These are phyloP conservation scores for Sabuloglossum arenarium DNA, from an alignment of 495 filamentous ascomycete genomes.

Conservation along the genomic window DNA sequence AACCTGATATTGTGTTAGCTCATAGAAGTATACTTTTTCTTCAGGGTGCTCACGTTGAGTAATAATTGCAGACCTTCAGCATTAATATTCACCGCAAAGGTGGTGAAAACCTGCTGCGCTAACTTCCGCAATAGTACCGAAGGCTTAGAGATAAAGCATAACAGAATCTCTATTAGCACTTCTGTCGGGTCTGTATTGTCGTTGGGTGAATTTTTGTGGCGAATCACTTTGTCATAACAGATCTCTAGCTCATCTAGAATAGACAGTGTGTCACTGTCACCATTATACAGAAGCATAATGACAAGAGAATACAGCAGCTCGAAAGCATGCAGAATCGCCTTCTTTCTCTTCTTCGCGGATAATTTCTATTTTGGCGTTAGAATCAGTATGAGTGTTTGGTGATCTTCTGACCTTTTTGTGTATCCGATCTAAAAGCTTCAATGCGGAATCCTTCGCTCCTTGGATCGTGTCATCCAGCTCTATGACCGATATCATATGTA, in stretches of 20 bases:
- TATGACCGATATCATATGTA: slow-evolving; percentile 27
- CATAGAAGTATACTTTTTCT: background rate
- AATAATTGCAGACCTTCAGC: slow-evolving; percentile 52
- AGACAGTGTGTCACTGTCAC: slow-evolving; percentile 58
- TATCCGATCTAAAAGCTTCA: slow-evolving; percentile 45
- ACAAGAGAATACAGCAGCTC: slow-evolving; percentile 69
- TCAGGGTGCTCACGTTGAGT: slow-evolving; percentile 16
- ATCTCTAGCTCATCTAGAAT: slow-evolving; percentile 54
- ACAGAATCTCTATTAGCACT: slow-evolving; percentile 65
- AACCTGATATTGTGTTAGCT: slow-evolving; percentile 22
- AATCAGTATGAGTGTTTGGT: background rate
- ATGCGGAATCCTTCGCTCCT: slow-evolving; percentile 35
- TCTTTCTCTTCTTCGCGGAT: slow-evolving; percentile 16
- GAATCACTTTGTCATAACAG: slow-evolving; percentile 41
- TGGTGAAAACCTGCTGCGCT: slow-evolving; percentile 66
- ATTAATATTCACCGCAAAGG: slow-evolving; percentile 51
- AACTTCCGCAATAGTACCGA: slow-evolving; percentile 71
- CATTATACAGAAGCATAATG: slow-evolving; percentile 74
- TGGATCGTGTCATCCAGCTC: slow-evolving; percentile 38
- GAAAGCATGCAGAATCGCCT: slow-evolving; percentile 33
- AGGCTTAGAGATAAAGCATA: slow-evolving; percentile 71
- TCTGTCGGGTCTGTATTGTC: slow-evolving; percentile 41
- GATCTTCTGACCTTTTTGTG: slow-evolving; percentile 29
- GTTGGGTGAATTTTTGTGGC: slow-evolving; percentile 27
- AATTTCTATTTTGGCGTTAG: slow-evolving; percentile 15